These are phyloP conservation scores for Tolypocladium tropicale DNA, from an alignment of 2,329 filamentous ascomycete species.

Conservation along the genomic window DNA sequence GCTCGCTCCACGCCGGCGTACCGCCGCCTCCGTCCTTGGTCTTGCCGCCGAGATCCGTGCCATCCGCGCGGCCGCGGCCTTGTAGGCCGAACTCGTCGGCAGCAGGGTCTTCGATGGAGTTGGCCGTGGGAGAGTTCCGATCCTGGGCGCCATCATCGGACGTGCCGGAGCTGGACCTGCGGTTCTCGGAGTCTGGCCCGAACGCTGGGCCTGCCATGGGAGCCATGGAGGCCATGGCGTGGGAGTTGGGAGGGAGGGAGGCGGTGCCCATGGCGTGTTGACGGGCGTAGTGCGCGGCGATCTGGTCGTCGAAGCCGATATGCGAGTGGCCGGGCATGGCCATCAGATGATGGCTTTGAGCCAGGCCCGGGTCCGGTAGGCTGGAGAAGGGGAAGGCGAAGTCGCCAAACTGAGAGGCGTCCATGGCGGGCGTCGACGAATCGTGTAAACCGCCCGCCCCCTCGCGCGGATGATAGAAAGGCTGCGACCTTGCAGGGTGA, in stretches of 20 bases:
- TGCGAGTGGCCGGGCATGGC: conserved; percentile 22
- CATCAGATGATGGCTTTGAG: conserved; percentile 13
- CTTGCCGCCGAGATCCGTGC: conserved; percentile 42
- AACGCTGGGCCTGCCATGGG: conserved; percentile 13
- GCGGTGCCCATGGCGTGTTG: conserved; percentile 9
- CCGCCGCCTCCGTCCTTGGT: conserved; percentile 46
- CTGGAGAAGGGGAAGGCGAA: conserved; percentile 40
- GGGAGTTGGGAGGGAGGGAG: conserved; percentile 7
- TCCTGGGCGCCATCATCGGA: conserved; percentile 36
- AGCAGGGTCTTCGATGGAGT: conserved; percentile 41
- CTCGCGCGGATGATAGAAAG: conserved; percentile 10
- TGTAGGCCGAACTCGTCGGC: conserved; percentile 50
- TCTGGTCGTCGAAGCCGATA: conserved; percentile 18
- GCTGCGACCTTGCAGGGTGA: conserved; percentile 12
- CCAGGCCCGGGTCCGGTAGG: conserved; percentile 17
- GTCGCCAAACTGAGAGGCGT: conserved; percentile 39
- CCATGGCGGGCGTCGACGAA: conserved; percentile 23
- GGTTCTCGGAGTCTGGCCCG: conserved; percentile 11
- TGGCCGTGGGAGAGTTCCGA: conserved; percentile 30
- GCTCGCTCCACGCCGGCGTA: conserved; percentile 64
- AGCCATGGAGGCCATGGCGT: conserved; percentile 9
- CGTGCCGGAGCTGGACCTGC: conserved; percentile 22
- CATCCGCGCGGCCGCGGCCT: conserved; percentile 34
- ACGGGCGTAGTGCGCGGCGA: conserved; percentile 24
- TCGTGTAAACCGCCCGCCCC: conserved; percentile 12